These are phyloP conservation scores for Acorus calamus DNA, from an alignment of 106 monocot genomes.

Conservation along the genomic window DNA sequence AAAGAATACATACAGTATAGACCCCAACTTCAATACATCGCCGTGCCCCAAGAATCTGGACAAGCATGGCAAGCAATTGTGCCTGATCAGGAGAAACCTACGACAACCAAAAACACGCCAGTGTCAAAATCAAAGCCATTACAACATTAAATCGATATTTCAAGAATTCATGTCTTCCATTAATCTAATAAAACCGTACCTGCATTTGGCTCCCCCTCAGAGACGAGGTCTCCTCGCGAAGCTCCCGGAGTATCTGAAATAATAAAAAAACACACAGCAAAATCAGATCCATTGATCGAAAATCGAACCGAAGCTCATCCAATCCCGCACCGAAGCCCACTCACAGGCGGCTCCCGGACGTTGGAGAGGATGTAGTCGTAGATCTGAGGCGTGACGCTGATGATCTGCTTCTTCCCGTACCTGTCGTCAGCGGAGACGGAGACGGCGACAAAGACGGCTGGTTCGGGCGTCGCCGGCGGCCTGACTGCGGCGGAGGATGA, in stretches of 20 bases:
- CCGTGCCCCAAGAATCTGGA: conserved; percentile 75
- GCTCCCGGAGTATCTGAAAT: conserved; percentile 43
- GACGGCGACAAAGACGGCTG: conserved; percentile 19
- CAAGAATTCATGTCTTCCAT: neutral
- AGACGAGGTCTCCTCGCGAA: conserved; percentile 50
- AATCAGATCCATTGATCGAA: neutral
- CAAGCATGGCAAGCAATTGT: conserved; percentile 85
- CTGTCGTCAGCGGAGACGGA: conserved; percentile 26
- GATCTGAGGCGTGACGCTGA: conserved; percentile 57
- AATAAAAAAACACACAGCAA: neutral
- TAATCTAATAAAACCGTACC: conserved; percentile 13
- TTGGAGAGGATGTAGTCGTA: conserved; percentile 58
- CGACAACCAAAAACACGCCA: conserved; percentile 1
- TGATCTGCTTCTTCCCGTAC: conserved; percentile 50
- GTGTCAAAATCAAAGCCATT: neutral
- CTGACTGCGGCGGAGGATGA: too few species aligned
- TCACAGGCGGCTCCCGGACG: conserved; percentile 49
- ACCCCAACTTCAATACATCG: conserved; percentile 90
- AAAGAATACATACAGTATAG: conserved; percentile 63
- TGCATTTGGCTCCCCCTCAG: conserved; percentile 71
- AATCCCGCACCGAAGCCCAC: neutral
- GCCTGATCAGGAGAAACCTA: conserved; percentile 96
- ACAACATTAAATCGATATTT: neutral
- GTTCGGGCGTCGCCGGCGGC: neutral
- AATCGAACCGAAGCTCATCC: neutral